Evolutionary conservation across 2,329 filamentous ascomycete genomes (phyloP).

Genomic region (Diaporthe citri): DNA sequence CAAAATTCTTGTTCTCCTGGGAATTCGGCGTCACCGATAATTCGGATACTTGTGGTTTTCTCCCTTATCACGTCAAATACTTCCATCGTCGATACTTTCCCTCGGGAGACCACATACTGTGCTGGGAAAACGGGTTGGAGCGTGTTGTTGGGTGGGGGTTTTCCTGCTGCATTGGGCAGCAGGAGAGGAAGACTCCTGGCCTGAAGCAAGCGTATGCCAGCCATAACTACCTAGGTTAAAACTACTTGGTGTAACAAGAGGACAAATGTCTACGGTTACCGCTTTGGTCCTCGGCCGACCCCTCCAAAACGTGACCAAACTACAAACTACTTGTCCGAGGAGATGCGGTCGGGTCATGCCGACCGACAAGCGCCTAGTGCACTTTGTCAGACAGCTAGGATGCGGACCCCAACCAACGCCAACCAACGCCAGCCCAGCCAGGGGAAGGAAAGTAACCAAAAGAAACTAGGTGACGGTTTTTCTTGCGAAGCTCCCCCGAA

Average conservation of each 20-base stretch:
- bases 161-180: neutral
- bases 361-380: slow-evolving; percentile 7
- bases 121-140: too few species aligned
- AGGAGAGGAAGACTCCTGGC: neutral
- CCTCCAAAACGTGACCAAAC: neutral
- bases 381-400: neutral
- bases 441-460: neutral
- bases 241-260: slow-evolving; percentile 19
- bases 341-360: slow-evolving; percentile 21
- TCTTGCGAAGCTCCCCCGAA: slow-evolving; percentile 22
- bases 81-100: slow-evolving; percentile 10
- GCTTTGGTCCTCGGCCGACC: neutral
- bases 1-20: slow-evolving; percentile 6
- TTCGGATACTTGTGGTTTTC: neutral
- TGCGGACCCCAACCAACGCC: neutral
- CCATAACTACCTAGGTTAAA: neutral
- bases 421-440: neutral
- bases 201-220: slow-evolving; percentile 7
- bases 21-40: slow-evolving; percentile 1
- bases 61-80: neutral
- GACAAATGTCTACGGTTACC: neutral
- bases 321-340: neutral
- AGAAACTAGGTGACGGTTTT: neutral
- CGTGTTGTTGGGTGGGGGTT: neutral
- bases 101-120: neutral